phyloP scores from a whole-genome alignment of 306 rosid genomes.

The Vachellia pachyceras region DNA sequence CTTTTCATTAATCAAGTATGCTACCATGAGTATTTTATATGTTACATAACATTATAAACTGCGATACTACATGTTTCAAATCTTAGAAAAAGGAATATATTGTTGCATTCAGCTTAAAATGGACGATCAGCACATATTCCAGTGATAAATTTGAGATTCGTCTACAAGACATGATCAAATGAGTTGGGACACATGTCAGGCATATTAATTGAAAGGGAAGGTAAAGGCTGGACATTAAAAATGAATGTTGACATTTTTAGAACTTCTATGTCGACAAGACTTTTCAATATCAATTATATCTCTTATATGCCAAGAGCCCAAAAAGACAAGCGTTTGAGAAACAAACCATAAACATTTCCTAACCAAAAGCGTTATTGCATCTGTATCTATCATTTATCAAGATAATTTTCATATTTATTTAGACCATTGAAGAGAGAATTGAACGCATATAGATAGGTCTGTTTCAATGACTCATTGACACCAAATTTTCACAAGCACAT shows the following conservation, averaged over 20 bases:
- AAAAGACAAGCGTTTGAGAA: neutral
- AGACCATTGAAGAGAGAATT: constrained; percentile 1
- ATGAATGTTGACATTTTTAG: neutral
- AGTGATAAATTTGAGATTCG: neutral
- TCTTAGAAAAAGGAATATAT: neutral
- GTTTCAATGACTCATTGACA: constrained; percentile 6
- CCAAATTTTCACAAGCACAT: constrained; percentile 20
- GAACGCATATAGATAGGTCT: constrained; percentile 7
- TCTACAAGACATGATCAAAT: neutral
- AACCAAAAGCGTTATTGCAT: neutral
- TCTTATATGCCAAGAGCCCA: neutral
- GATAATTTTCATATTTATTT: neutral
- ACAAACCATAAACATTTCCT: neutral
- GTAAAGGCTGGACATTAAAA: neutral
- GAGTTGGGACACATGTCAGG: neutral
- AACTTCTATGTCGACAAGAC: neutral
- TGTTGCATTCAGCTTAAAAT: constrained; percentile 18
- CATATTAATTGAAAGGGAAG: neutral
- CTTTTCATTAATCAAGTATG: neutral
- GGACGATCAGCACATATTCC: neutral
- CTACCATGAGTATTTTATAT: neutral
- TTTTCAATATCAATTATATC: constrained; percentile 20
- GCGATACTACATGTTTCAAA: neutral
- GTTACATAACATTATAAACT: constrained; percentile 14
- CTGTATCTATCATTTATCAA: constrained; percentile 4